Evolutionary conservation across 768 basidiomycete species (phyloP), one percentile per base, ranked within the genome.

Genomic region (Suillus weaverae): DNA sequence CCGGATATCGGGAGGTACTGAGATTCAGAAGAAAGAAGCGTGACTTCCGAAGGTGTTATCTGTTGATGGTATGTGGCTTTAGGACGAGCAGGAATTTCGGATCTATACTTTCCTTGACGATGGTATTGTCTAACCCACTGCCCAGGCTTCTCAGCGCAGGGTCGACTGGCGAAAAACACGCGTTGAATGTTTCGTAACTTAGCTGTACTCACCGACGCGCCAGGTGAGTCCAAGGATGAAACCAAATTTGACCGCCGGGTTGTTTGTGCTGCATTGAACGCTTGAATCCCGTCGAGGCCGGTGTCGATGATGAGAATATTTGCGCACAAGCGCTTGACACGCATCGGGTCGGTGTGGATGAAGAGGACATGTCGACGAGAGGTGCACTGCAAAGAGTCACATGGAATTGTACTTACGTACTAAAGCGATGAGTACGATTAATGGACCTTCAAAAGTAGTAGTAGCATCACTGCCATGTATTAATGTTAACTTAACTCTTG

Each of bases 141-240:
- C 66, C 51, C 67, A 67, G 50, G 62, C 61, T 8, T 62, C 69
- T 33, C 74, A 73, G 50, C 72, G 46, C 62, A 63, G n/a, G 69
- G 51, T 11, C 32, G 51, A 53, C 32, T 53, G 18, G 51, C 51
- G 30, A 53, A 53, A 53, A 53, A 18, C 51, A 53, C 51, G 51
- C 51, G 51, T 33, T 33, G 30, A 5, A 10, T 53, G 30, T 32
- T 53, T 18, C 30, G 51, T 53, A 53, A 32, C 51, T 11, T 33
- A 53, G 9, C 30, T 20, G 18, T 18, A 20, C 20, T 33, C 18
- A 33, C 9, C 32, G 20, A 32, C 18, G 5, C 32, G 18, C 51
- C 32, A 53, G 51, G 30, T 20, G 32, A 53, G 18, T 33, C 2
- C 9, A 20, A 32, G 4, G 32, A 33, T 53, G 18, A 6, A 8